These are phyloP conservation scores for Chlorella sp. DNA, from an alignment of 139 green algal genomes.

Conservation along the genomic window DNA sequence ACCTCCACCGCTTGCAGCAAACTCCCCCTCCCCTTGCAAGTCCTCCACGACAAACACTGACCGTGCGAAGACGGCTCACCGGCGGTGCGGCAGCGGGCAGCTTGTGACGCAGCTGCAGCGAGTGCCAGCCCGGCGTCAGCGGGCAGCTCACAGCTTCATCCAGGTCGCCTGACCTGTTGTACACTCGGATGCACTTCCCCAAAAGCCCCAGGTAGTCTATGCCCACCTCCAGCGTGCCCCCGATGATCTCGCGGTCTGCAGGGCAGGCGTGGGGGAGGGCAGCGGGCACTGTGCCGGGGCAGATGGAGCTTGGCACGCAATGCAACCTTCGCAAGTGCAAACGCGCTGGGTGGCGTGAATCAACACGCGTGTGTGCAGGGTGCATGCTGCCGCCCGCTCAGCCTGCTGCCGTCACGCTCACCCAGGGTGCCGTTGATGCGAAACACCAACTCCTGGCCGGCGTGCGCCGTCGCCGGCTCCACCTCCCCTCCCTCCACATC, in stretches of 20 bases:
- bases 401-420: neutral
- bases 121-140: conserved; percentile 26
- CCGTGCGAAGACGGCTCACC: no score
- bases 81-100: conserved; percentile 10
- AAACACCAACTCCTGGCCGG: neutral
- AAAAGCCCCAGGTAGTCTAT: conserved; percentile 43
- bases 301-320: no score
- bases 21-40: no score
- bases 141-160: conserved; percentile 47
- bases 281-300: no score
- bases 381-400: neutral
- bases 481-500: neutral
- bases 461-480: neutral
- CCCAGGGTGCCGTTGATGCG: neutral
- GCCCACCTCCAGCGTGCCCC: conserved; percentile 36
- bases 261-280: no score
- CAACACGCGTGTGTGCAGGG: neutral
- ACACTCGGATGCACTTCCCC: no score
- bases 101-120: conserved; percentile 30
- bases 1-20: no score
- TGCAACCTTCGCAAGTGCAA: no score
- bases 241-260: conserved; percentile 12
- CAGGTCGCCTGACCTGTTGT: conserved; percentile 38
- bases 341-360: no score
- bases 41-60: no score